A percentile compares a stretch with the other conserved stretches of the same genome.
phyloP scores from a whole-genome alignment of 257 asterid genomes.

The Lavandula angustifolia region DNA sequence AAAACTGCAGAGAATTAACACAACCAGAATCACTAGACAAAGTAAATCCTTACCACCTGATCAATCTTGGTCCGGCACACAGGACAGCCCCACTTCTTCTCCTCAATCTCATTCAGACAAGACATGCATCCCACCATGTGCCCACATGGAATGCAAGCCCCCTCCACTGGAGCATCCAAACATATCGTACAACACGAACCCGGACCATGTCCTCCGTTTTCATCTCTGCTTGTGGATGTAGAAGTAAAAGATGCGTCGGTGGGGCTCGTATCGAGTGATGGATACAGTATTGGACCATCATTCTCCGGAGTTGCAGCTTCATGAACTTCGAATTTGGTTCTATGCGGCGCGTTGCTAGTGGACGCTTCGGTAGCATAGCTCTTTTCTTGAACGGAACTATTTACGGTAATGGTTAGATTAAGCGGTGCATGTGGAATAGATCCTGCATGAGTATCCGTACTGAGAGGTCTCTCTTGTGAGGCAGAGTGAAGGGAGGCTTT shows the following conservation, averaged over 20 bases:
- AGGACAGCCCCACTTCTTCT: constrained; percentile 89
- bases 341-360: constrained; percentile 34
- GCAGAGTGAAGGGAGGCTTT: constrained; percentile 68
- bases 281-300: constrained; percentile 72
- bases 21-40: constrained; percentile 48
- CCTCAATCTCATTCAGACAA: constrained; percentile 72
- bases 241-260: constrained; percentile 41
- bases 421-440: constrained; percentile 43
- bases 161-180: constrained; percentile 78
- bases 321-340: constrained; percentile 36
- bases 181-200: constrained; percentile 70
- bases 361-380: constrained; percentile 35
- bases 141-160: constrained; percentile 93
- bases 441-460: constrained; percentile 33
- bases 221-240: constrained; percentile 25
- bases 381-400: constrained; percentile 30
- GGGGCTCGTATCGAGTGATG: constrained; percentile 56
- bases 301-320: constrained; percentile 38
- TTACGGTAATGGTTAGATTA: constrained; percentile 32
- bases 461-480: constrained; percentile 35
- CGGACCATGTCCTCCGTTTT: constrained; percentile 30
- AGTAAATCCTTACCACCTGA: constrained; percentile 71
- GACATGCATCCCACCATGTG: constrained; percentile 96
- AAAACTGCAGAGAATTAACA: background rate
- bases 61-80: constrained; percentile 84